Evolutionary conservation across 2,329 filamentous ascomycete species (phyloP).

Genomic region (Acrodontium crateriforme): DNA sequence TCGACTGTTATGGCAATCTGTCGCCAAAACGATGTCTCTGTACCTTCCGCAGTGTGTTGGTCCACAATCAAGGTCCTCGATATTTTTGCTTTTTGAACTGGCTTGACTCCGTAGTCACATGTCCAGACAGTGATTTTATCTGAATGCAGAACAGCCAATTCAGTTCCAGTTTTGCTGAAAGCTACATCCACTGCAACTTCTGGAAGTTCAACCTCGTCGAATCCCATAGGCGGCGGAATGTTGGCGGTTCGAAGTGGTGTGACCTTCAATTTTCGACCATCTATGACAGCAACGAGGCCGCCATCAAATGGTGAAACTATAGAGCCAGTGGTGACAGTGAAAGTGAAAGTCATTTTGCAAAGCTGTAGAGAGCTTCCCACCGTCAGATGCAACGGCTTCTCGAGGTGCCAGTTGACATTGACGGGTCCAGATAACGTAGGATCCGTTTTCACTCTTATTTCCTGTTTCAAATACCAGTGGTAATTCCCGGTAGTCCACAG

Average conservation of each 20-base stretch:
- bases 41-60: neutral
- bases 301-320: conserved; percentile 58
- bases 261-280: conserved; percentile 66
- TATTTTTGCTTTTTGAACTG: conserved; percentile 23
- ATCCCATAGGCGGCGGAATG: conserved; percentile 83
- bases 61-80: conserved; percentile 8
- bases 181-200: conserved; percentile 59
- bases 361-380: conserved; percentile 2
- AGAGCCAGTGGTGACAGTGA: conserved; percentile 55
- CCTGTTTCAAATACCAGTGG: conserved; percentile 94
- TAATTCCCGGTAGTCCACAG: conserved; percentile 97
- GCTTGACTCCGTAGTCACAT: conserved; percentile 50
- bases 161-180: conserved; percentile 50
- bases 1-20: too few species aligned
- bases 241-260: conserved; percentile 76
- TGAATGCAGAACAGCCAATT: conserved; percentile 60
- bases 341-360: conserved; percentile 46
- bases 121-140: conserved; percentile 53
- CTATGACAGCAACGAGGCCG: conserved; percentile 57
- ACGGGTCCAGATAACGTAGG: too few species aligned
- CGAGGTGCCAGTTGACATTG: conserved; percentile 58
- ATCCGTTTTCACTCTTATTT: conserved; percentile 37
- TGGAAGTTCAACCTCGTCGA: conserved; percentile 54
- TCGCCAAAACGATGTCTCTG: neutral
- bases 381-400: conserved; percentile 57